Evolutionary conservation across 2,329 filamentous ascomycete genomes (phyloP), one percentile per base, ranked within the genome.

Genomic region (Penicillium sclerotigenum): DNA sequence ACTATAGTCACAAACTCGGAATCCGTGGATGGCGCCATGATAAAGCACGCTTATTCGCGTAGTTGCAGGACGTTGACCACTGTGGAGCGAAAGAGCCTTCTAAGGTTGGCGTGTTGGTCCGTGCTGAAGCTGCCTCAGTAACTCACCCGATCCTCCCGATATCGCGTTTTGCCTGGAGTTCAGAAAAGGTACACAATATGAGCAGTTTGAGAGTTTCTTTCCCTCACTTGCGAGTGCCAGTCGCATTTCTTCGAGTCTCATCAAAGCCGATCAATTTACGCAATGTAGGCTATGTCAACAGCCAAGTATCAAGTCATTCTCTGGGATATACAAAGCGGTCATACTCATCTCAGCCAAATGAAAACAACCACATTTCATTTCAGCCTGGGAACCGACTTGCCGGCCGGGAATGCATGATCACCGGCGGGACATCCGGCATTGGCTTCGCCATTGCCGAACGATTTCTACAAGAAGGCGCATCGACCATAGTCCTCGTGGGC

Each of bases 401-500:
- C 24, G 71, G 71, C 29, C 65, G 72, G 26, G 76, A 68, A 54
- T 75, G 74, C 49, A 77, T 89, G 67, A 79, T 91, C 49, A 88
- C 88, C 2, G 89, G 89, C 46, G 88, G 82, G 20, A 87, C 86
- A 41, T 84, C 87, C 20, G 84, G 86, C 51, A 90, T 91, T 63
- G 89, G 89, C 42, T 77, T 80, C 40, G 83, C 84, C 49, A 87
- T 91, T 52, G 87, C 88, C 10, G 71, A 76, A 36, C 79, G 82
- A n/a, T 88, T 91, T 66, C 83, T 87, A 20, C 67, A 70, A 50
- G 80, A 86, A 56, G 87, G 86, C 31, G 86, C 81, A 37, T 72
- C 74, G 26, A 81, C 83, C 59, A 57, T 78, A 31, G 81, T 86
- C 16, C 78, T 91, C 10, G 78, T 89, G 20, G 85, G 85, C 42